A percentile compares a stretch with the other conserved stretches of the same genome.
These are phyloP conservation scores for Aspergillus jensenii DNA, from an alignment of 2,329 filamentous ascomycete species.

Conservation along the genomic window DNA sequence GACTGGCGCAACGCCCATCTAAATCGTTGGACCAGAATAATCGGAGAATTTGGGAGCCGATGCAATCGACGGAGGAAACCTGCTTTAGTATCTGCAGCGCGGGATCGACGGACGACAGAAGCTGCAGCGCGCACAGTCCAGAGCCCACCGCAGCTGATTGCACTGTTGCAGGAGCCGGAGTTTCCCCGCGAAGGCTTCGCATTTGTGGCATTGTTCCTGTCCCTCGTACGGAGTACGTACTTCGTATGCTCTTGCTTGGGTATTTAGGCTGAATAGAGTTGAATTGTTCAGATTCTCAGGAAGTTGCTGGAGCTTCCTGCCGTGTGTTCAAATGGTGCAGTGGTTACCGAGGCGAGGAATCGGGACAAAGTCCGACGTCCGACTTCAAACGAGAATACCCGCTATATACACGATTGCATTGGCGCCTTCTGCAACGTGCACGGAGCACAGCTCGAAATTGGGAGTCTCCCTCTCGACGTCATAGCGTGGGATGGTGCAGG, in stretches of 20 bases:
- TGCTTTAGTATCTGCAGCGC: background rate
- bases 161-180: background rate
- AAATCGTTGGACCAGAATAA: background rate
- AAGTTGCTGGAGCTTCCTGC: too few species aligned
- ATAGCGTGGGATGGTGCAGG: constrained; percentile 6
- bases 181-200: background rate
- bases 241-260: background rate
- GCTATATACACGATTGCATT: background rate
- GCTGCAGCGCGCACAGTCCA: too few species aligned
- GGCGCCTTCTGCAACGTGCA: background rate
- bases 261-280: too few species aligned
- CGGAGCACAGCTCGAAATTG: background rate
- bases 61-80: too few species aligned
- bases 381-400: background rate
- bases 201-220: background rate
- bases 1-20: too few species aligned
- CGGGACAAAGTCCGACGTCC: constrained; percentile 4
- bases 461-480: background rate
- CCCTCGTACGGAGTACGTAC: background rate
- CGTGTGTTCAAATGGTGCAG: too few species aligned
- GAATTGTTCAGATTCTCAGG: too few species aligned
- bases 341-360: background rate
- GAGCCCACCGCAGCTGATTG: too few species aligned
- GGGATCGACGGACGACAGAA: too few species aligned
- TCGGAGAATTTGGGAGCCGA: background rate